phyloP scores from a whole-genome alignment of 805 yeast species.

The Ogataea neopini region DNA sequence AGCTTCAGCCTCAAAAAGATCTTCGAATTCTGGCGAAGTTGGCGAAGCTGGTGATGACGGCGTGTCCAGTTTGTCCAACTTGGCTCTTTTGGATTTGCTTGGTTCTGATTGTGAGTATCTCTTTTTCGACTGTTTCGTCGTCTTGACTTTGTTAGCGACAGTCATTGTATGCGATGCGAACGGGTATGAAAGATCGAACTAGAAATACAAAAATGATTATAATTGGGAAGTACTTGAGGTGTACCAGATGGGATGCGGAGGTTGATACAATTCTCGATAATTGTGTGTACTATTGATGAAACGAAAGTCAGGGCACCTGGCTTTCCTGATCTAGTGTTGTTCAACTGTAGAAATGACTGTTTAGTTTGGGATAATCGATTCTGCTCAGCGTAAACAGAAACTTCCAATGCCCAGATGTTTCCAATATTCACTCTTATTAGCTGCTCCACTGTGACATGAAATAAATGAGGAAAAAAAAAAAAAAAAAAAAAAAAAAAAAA shows the following conservation, averaged over 20 bases:
- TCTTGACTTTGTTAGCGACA: background rate
- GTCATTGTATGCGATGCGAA: background rate
- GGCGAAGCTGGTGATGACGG: background rate
- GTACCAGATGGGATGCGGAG: background rate
- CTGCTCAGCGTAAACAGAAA: background rate
- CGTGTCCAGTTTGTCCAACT: background rate
- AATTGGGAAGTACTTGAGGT: too few relatives aligned
- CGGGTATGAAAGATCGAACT: background rate
- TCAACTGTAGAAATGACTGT: too few relatives aligned
- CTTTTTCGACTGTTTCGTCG: conserved; percentile 5
- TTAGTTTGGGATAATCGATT: too few relatives aligned
- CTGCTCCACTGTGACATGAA: conserved; percentile 7
- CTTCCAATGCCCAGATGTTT: background rate
- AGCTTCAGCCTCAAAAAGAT: conserved; percentile 1
- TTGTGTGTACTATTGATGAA: too few relatives aligned
- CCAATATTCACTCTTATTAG: conserved; percentile 1
- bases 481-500: conserved; percentile 3
- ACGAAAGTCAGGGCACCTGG: too few relatives aligned
- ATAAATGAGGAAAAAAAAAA: conserved; percentile 1
- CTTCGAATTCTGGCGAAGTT: conserved; percentile 3
- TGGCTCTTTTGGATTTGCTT: background rate
- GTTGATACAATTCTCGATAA: too few relatives aligned
- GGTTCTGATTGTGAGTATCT: background rate
- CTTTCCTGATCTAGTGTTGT: too few relatives aligned
- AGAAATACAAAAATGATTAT: background rate